Base-by-base conservation (phyloP, 768 basidiomycete genomes). In the Auriscalpium orientale region DNA sequence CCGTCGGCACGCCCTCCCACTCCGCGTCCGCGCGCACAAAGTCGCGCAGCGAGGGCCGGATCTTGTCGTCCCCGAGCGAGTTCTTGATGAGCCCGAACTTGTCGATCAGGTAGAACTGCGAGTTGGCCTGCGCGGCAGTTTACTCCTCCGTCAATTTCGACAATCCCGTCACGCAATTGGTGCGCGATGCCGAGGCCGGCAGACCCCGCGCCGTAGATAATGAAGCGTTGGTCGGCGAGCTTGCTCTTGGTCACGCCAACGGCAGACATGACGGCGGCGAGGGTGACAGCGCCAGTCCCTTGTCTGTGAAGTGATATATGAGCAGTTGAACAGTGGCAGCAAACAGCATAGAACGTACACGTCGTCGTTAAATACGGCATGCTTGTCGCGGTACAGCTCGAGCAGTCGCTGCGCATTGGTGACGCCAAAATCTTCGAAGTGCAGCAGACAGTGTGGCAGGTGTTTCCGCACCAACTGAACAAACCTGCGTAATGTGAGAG, bases 401-500 rank as follows among this genome's bases (percentile, higher is more conserved):
- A 93, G 74, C 1, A 92, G 67, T 16, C 80, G 70, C 56, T 87
- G 80, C 0, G 91, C 90, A 59, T 92, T 91, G 33, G 77, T 76
- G 2, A 88, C 82, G 4, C 89, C 89, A 58, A 91, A 91, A 63
- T 93, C 90, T 65, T 94, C 91, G 54, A 93, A 91, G 66, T 95
- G 91, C 4, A 89, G 71, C 4, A 92, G 74, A 64, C 77, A 72
- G 55, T 78, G 71, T 0, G 87, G 85, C 59, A 80, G 77, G 65
- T 91, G 68, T 66, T 90, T 91, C 47, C 83, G 77, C 8, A 91
- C 82, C 11, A 91, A 75, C 60, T 85, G 84, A 3, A 91, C 82
- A 63, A 93, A 89, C 62, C 85, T 87, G 58, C 16, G 46, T 22
- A 55, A 13, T 47, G 38, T 21, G 21, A 43, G 43, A 44, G 28